These are phyloP conservation scores for Aspergillus pseudoterreus DNA, from an alignment of 2,329 filamentous ascomycete species.

Conservation along the genomic window DNA sequence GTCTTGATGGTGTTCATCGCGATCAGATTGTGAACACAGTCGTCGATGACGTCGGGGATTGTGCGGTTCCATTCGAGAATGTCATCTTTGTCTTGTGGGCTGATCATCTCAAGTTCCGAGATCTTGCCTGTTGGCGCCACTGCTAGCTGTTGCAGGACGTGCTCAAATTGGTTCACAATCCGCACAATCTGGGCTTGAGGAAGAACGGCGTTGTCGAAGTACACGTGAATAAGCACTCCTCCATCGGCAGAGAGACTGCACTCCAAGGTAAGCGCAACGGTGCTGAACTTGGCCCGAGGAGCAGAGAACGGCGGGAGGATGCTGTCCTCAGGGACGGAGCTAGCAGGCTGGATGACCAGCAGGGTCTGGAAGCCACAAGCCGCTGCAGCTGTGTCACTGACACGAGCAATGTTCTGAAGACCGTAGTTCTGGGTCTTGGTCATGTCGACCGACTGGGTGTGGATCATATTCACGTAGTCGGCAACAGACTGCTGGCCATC, in stretches of 20 bases:
- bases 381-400: constrained; percentile 40
- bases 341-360: constrained; percentile 32
- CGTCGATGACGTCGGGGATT: constrained; percentile 1
- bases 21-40: constrained; percentile 12
- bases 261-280: constrained; percentile 11
- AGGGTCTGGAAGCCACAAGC: constrained; percentile 41
- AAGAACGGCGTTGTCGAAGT: constrained; percentile 12
- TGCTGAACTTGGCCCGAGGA: constrained; percentile 8
- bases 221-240: constrained; percentile 6
- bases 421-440: constrained; percentile 59
- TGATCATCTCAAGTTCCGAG: constrained; percentile 8
- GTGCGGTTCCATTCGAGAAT: constrained; percentile 9
- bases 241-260: constrained; percentile 8
- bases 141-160: constrained; percentile 11
- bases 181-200: constrained; percentile 2
- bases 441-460: constrained; percentile 49
- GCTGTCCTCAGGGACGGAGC: constrained; percentile 5
- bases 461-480: constrained; percentile 52
- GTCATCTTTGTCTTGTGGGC: constrained; percentile 7
- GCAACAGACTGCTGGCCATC: constrained; percentile 29
- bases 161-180: constrained; percentile 11
- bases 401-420: constrained; percentile 44
- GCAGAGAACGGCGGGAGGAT: constrained; percentile 8
- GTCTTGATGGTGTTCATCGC: constrained; percentile 3
- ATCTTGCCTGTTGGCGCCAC: constrained; percentile 1